Base-by-base conservation (phyloP, 371 early-diverging fungal genomes). In the Mucor irregularis region DNA sequence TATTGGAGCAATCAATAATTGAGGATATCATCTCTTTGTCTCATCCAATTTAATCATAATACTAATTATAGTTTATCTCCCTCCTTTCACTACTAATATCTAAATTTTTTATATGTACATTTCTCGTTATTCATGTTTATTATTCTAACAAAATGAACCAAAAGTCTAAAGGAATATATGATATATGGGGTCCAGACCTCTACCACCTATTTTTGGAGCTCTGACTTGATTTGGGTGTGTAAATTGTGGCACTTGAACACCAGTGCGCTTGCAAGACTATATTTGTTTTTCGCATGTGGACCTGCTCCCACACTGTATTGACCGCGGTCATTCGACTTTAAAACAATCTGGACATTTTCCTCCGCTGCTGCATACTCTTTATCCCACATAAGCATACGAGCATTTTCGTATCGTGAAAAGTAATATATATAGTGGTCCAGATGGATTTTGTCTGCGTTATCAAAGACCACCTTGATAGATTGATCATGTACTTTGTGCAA, bases 341-440 rank as follows among this genome's bases (percentile, higher is more conserved):
- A 25, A 7, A 78, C 57, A 0, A 61, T 61, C 28, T 76, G 69
- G 33, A 78, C 68, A 60, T 85, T 83, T 35, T 56, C 28, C 56
- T 71, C 65, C 8, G 84, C 86, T 24, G 58, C 54, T 1, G 57
- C 61, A 43, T 69, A 83, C 8, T 77, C 53, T n/a, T 71, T 65
- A 0, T 76, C 53, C 21, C 71, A 56, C 9, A 82, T 53, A n/a
- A 72, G 52, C 63, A 81, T 54, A 4, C 68, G 64, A 4, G 75
- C 87, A 10, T 74, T 70, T 49, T 87, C 87, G 55, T 84, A 84
- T 4, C 73, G 74, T 4, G 76, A 40, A 46, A 81, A 85, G 33
- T 84, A 82, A 35, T 85, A 79, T 8, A 87, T 64, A 65, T 82
- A 87, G 52, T 87, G 88, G 55, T 87, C 88, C 7, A 78, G 56